These are phyloP conservation scores for Lichtheimia ornata DNA, from an alignment of 371 early-diverging fungal species.

Conservation along the genomic window DNA sequence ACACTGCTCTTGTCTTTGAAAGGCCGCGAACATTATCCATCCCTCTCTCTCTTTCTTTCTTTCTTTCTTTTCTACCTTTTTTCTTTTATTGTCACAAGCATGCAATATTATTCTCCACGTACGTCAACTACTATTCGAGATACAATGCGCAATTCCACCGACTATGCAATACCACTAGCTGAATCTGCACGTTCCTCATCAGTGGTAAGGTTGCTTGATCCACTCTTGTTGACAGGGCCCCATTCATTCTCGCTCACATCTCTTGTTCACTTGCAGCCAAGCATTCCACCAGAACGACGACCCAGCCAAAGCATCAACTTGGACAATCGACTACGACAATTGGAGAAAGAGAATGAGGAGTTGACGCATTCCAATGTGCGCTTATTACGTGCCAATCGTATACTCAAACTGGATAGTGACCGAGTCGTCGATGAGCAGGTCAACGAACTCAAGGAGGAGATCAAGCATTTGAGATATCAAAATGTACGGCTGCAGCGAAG, in stretches of 20 bases:
- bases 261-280: not conserved
- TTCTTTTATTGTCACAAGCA: not conserved
- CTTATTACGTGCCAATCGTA: conserved; percentile 38
- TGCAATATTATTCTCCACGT: conserved; percentile 9
- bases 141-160: not conserved
- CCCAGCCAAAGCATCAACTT: conserved; percentile 4
- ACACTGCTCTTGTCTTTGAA: too few relatives aligned
- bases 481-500: conserved; percentile 49
- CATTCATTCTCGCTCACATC: not conserved
- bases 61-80: not conserved
- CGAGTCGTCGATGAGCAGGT: conserved; percentile 41
- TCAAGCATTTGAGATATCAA: conserved; percentile 31
- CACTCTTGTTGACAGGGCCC: not conserved
- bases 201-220: not conserved
- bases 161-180: conserved; percentile 7
- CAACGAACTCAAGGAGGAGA: conserved; percentile 36
- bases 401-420: conserved; percentile 44
- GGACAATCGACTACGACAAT: conserved; percentile 29
- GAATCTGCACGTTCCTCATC: conserved; percentile 3
- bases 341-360: conserved; percentile 40
- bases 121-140: conserved; percentile 10
- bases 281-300: conserved; percentile 1
- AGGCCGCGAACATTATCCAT: too few relatives aligned
- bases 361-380: conserved; percentile 40
- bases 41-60: not conserved